Evolutionary conservation across 2,329 filamentous ascomycete species (phyloP), one percentile per base, ranked within the genome.

Genomic region (Lachnum nothofagi): DNA sequence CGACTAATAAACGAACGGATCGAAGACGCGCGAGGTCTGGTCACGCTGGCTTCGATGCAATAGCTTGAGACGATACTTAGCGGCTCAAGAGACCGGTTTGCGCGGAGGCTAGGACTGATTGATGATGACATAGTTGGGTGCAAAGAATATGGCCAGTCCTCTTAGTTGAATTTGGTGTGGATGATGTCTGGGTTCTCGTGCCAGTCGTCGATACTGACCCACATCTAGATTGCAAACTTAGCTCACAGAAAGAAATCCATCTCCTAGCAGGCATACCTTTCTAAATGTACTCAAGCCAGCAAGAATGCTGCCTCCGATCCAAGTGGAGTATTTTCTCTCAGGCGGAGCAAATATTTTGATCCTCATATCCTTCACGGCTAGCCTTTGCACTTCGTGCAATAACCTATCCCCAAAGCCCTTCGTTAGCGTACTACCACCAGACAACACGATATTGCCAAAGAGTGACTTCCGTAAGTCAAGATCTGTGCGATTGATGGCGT

Each of bases 171-270:
- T 72, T 95, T 97, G 65, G 89, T 93, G 72, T 97, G 91, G 66
- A 98, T 97, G 63, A 98, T 93, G 66, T 98, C 91, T 16, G 93
- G 93, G 67, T 98, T 95, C 78, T 98, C 93, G 68, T 98, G 93
- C 93, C 93, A 98, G 75, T 98, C 93, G 66, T 97, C 93, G 67
- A 95, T 91, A 71, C 90, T 95, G 65, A 98, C 93, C 90, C 93
- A 97, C 93, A 98, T 98, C 91, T 95, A 67, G 49, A 33, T 54
- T 37, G 37, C 10, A 9, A 51, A 27, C 35, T 50, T 42, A 59
- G 39, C 37, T 37, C 25, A 6, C 46, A 50, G 44, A 38, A 37
- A 42, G 33, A 44, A 47, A 54, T 41, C 43, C 51, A 38, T 3
- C 14, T 27, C 20, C n/a, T 14, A 47, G 35, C 25, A 19, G 40